phyloP scores from a whole-genome alignment of 2,329 filamentous ascomycete genomes.

The Stachybotrys chartarum region DNA sequence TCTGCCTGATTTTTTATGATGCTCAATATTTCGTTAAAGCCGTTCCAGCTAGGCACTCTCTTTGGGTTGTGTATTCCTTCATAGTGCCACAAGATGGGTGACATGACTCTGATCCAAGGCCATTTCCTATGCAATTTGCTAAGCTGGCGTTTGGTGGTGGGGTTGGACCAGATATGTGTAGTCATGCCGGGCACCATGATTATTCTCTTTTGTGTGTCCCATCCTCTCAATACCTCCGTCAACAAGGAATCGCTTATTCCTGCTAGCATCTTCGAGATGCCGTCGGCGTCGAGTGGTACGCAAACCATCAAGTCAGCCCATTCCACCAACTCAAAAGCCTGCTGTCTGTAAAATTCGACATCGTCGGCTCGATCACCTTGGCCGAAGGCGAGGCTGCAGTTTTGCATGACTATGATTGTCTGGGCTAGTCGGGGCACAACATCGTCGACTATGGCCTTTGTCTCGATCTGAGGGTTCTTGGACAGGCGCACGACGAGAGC shows the following conservation, averaged over 20 bases:
- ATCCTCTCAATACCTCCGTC: constrained; percentile 73
- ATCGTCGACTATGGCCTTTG: constrained; percentile 57
- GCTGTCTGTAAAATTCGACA: constrained; percentile 42
- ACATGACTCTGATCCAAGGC: constrained; percentile 78
- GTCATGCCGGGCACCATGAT: constrained; percentile 86
- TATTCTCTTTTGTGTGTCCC: constrained; percentile 81
- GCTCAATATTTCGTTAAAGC: constrained; percentile 63
- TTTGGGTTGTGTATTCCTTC: constrained; percentile 44
- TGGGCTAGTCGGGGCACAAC: constrained; percentile 56
- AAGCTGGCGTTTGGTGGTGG: constrained; percentile 80
- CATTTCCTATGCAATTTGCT: constrained; percentile 77
- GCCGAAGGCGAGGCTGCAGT: constrained; percentile 32
- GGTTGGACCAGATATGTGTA: constrained; percentile 81
- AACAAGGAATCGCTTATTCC: constrained; percentile 77
- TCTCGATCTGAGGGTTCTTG: constrained; percentile 55
- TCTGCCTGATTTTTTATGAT: constrained; percentile 73
- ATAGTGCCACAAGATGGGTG: constrained; percentile 78
- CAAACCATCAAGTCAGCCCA: constrained; percentile 87
- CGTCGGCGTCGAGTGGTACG: constrained; percentile 77
- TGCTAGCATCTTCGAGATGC: constrained; percentile 79
- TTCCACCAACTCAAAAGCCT: constrained; percentile 62
- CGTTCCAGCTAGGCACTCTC: constrained; percentile 52
- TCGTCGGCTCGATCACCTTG: constrained; percentile 32
- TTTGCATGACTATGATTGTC: constrained; percentile 54
- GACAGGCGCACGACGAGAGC: constrained; percentile 60